Evolutionary conservation across 148 eudicot species (phyloP), one percentile per base, ranked within the genome.

Genomic region (Camellia sinensis): DNA sequence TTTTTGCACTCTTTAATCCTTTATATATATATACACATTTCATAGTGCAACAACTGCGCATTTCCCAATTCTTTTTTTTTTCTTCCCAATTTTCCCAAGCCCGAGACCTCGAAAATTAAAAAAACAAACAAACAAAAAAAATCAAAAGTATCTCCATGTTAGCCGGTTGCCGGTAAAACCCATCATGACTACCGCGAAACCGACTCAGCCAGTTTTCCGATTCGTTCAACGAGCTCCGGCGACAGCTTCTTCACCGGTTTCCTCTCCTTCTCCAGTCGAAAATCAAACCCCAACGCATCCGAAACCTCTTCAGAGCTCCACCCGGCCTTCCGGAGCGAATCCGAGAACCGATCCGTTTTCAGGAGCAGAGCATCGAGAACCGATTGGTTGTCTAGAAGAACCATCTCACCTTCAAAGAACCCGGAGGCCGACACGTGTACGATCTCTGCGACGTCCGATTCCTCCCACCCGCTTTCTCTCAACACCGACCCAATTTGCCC

Each of bases 251-350:
- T 94, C 0, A 41, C 89, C 87, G 89, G 81, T 67, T 80, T 92
- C 86, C 78, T 87, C 53, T 85, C 89, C 81, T 91, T 87, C 64
- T 83, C 87, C 78, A 79, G 81, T 50, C 87, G 76, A 56, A 92
- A 94, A 83, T 94, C 94, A 14, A 94, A 92, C 56, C 94, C 94
- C 56, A 94, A 84, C 0, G 86, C 97, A 8, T 94, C 97, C 62
- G 93, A 85, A 0, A 94, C 98, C 81, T 94, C 98, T 44, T 92
- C 97, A 80, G 94, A 87, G 90, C 97, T 94, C 98, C 98, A 94
- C 74, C 98, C 98, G 46, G 93, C 93, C 82, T 89, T 87, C 52
- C 90, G 76, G 2, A 94, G 75, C 8, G 85, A 82, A 59, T 92
- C 98, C 71, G 98, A 94, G 44, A 88, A 88, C 80, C 90, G 91